These are phyloP conservation scores for Protostelium mycophagum DNA, from an alignment of 78 protist species.

Conservation along the genomic window DNA sequence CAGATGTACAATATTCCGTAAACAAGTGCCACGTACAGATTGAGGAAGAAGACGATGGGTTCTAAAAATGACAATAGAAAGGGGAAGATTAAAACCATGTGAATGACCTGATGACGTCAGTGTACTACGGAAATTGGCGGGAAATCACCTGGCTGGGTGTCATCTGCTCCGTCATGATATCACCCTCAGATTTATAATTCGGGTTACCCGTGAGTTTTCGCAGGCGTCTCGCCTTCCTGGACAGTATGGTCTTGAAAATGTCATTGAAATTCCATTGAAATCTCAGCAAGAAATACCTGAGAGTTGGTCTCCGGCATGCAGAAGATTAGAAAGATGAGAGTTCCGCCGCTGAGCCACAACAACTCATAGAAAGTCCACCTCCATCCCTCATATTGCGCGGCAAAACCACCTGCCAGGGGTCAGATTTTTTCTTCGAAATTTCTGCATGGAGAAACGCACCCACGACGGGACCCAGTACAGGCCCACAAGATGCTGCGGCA, in stretches of 20 bases:
- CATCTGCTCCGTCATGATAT: not conserved
- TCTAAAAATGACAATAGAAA: not conserved
- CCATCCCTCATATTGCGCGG: not conserved
- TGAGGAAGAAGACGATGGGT: not conserved
- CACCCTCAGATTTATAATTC: not conserved
- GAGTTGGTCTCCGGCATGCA: constrained; percentile 2
- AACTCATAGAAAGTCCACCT: not conserved
- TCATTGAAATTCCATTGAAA: too few species aligned
- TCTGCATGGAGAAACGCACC: not conserved
- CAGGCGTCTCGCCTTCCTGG: not conserved
- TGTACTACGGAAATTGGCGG: too few species aligned
- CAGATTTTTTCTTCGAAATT: not conserved
- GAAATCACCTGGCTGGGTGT: not conserved
- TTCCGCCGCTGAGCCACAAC: not conserved
- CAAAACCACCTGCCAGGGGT: not conserved
- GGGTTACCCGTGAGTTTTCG: not conserved
- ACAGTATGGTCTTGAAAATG: not conserved
- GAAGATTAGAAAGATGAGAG: not conserved
- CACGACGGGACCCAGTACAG: not conserved
- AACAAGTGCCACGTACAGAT: not conserved
- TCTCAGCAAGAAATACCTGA: too few species aligned
- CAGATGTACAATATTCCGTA: not conserved
- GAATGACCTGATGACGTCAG: too few species aligned
- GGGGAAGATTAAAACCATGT: not conserved
- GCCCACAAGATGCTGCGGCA: not conserved